Evolutionary conservation across 306 rosid genomes (phyloP).

Genomic region (Boehmeria nivea): DNA sequence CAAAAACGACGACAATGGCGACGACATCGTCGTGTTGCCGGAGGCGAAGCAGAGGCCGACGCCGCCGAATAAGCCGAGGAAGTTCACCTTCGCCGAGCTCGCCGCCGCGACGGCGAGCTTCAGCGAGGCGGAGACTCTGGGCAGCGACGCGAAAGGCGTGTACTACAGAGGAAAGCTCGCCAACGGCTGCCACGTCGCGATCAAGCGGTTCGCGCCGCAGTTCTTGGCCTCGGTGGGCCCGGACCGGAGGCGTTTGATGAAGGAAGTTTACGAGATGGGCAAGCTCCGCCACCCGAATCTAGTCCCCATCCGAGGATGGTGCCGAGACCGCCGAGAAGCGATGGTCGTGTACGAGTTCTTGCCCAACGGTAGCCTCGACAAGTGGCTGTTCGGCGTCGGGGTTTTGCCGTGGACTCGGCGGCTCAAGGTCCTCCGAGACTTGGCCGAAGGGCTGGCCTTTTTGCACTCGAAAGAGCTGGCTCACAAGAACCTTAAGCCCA

Average conservation of each 20-base stretch:
- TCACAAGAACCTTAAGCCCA: slow-evolving; percentile 71
- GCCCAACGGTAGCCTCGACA: slow-evolving; percentile 65
- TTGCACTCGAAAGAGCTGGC: slow-evolving; percentile 49
- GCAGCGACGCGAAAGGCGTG: slow-evolving; percentile 49
- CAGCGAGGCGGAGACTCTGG: slow-evolving; percentile 51
- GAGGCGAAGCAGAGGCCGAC: slow-evolving; percentile 44
- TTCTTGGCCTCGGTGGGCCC: slow-evolving; percentile 46
- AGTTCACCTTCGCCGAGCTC: slow-evolving; percentile 43
- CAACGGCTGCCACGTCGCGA: slow-evolving; percentile 52
- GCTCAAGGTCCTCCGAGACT: slow-evolving; percentile 53
- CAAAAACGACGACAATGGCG: slow-evolving; percentile 28
- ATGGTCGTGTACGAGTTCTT: slow-evolving; percentile 60
- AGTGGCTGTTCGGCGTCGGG: slow-evolving; percentile 69
- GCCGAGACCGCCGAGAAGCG: slow-evolving; percentile 46
- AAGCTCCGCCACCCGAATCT: slow-evolving; percentile 61
- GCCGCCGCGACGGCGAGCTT: slow-evolving; percentile 46
- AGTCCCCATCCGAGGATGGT: slow-evolving; percentile 66
- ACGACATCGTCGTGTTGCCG: slow-evolving; percentile 16
- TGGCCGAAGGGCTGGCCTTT: slow-evolving; percentile 52
- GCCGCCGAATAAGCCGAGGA: slow-evolving; percentile 65
- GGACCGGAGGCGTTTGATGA: slow-evolving; percentile 52
- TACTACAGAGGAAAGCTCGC: slow-evolving; percentile 59
- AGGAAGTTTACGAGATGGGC: slow-evolving; percentile 48
- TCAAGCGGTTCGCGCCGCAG: slow-evolving; percentile 55
- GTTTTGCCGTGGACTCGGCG: slow-evolving; percentile 78